Base-by-base conservation (phyloP, 495 filamentous ascomycete genomes). In the Penicillium coprophilum region DNA sequence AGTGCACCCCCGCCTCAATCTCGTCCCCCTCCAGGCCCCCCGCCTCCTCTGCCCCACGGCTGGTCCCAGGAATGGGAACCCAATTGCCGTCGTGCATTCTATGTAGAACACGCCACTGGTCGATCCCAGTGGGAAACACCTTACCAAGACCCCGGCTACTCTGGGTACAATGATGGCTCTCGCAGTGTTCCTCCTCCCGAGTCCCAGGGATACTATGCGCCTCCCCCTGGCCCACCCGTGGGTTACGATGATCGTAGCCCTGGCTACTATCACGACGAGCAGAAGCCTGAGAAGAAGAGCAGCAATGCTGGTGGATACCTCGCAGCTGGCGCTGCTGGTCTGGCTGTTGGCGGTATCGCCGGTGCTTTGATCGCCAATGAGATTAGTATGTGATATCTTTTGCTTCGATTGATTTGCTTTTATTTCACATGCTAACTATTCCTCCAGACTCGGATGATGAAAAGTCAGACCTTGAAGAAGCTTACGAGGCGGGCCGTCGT, bases 51-150 rank as follows among this genome's bases (percentile, higher is more conserved):
- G 21, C 82, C 84, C 2, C 50, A 67, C 0, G 85, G 83, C 57
- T 88, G 86, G 86, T 62, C 71, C 45, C 77, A 84, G 19, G 76
- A 76, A 55, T 88, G 80, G 79, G 84, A 88, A 52, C 73, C 77
- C 39, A 72, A 70, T 39, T 65, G 71, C 41, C 79, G 84, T 50
- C 81, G 81, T 51, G 87, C 80, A 66, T 84, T 81, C 71, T 88
- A 80, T 62, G 72, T 82, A 40, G 82, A 87, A 54, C 71, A 81
- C 39, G 66, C 79, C 32, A 85, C 80, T 10, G 84, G 83, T 36
- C 80, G 80, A 51, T 73, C 82, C 1, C 82, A 84, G 58, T 89
- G 83, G 81, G 83, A 85, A 56, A 69, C 72, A 0, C 83, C 83
- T 5, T 57, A 55, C 43, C 41, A 21, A 1, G 59, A 60, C 20